These are phyloP conservation scores for Auricularia sp. DNA, from an alignment of 768 basidiomycete genomes.

Conservation along the genomic window DNA sequence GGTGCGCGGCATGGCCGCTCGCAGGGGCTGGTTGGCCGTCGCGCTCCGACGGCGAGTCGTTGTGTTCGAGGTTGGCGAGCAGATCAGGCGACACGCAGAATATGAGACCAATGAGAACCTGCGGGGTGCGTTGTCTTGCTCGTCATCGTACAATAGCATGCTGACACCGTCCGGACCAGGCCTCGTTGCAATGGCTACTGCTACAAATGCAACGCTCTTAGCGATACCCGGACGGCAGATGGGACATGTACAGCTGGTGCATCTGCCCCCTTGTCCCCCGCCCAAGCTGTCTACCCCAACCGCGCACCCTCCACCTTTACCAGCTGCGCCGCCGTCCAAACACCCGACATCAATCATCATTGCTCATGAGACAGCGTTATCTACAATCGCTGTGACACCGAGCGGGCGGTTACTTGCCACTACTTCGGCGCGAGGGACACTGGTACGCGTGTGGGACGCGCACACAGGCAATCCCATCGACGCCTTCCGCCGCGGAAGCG, in stretches of 20 bases:
- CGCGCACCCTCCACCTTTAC: constrained; percentile 47
- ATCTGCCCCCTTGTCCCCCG: constrained; percentile 68
- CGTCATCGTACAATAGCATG: constrained; percentile 1
- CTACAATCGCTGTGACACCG: constrained; percentile 64
- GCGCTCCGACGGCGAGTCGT: constrained; percentile 71
- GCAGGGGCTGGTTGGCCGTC: constrained; percentile 78
- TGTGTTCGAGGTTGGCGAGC: constrained; percentile 59
- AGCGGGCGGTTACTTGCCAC: constrained; percentile 78
- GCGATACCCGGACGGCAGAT: constrained; percentile 77
- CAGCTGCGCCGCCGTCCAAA: constrained; percentile 36
- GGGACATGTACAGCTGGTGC: constrained; percentile 82
- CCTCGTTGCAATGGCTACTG: constrained; percentile 71
- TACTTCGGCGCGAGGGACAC: constrained; percentile 71
- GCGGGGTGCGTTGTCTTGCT: constrained; percentile 41
- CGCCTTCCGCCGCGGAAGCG: constrained; percentile 77
- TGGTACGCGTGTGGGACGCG: constrained; percentile 82
- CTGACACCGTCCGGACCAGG: constrained; percentile 34
- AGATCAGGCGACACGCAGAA: constrained; percentile 54
- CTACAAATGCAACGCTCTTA: constrained; percentile 67
- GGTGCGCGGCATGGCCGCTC: constrained; percentile 69
- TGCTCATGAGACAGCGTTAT: constrained; percentile 72
- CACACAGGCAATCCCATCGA: constrained; percentile 59
- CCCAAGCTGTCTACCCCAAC: constrained; percentile 47
- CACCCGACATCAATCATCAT: constrained; percentile 72
- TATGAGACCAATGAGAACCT: constrained; percentile 88